Evolutionary conservation across 176 grass and related monocot species (phyloP).

Genomic region (Thinopyrum elongatum): DNA sequence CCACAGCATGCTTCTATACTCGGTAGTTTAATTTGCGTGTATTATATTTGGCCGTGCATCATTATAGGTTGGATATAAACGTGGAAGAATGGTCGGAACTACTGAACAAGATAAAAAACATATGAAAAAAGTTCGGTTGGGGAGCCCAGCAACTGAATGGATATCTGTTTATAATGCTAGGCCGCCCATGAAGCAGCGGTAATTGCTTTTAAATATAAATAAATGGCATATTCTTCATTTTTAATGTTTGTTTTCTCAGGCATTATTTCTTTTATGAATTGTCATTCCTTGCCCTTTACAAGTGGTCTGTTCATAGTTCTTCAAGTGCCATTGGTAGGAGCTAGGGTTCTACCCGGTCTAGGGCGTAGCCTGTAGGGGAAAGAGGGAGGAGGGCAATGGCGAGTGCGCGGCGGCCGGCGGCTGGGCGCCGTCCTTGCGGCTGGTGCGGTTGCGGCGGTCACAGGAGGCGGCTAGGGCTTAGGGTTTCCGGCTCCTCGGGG

Average conservation of each 20-base stretch:
- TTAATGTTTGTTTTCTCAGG: background rate
- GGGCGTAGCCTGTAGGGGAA: no score
- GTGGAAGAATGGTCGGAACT: slow-evolving; percentile 49
- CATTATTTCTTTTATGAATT: background rate
- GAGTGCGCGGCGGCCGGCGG: no score
- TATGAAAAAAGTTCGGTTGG: slow-evolving; percentile 64
- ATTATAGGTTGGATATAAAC: slow-evolving; percentile 66
- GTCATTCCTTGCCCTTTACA: no score
- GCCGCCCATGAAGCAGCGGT: slow-evolving; percentile 74
- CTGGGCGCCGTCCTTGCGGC: no score
- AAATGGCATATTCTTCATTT: background rate
- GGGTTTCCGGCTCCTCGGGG: no score
- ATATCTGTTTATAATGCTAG: slow-evolving; percentile 84
- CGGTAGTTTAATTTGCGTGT: slow-evolving; percentile 15
- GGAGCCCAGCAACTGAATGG: slow-evolving; percentile 66
- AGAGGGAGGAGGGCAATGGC: no score
- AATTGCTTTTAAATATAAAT: slow-evolving; percentile 3
- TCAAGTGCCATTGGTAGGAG: no score
- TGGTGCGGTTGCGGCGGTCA: no score
- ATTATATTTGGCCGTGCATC: slow-evolving; percentile 8
- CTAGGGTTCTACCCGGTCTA: no score
- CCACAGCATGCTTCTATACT: background rate
- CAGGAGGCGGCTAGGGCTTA: no score
- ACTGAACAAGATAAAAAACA: slow-evolving; percentile 59
- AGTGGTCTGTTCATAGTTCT: no score